Evolutionary conservation across 805 yeast species (phyloP), one percentile per base, ranked within the genome.

Genomic region (Pichia membranifaciens): DNA sequence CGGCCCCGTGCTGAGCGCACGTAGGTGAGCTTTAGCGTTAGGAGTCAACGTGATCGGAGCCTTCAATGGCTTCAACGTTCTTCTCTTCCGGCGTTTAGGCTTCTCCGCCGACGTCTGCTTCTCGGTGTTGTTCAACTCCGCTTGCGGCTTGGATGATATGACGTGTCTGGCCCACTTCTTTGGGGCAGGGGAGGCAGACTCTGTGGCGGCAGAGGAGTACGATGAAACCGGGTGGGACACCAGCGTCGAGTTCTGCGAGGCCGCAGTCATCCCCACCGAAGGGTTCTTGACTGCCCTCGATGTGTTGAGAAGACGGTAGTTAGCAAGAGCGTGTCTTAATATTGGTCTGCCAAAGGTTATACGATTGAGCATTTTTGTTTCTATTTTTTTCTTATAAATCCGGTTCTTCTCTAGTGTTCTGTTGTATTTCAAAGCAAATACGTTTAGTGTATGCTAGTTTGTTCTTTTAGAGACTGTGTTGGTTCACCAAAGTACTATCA

Each of bases 21-120:
- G 70, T 49, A 93, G 68, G 66, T 93, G 98, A 4, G 65, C 62
- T 2, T 87, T 69, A 1, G 99, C 99, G 43, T 73, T 76, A 2
- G 86, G 79, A 0, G 91, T 75, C 44, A 93, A 72, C 4, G 95
- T 78, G 41, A 93, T 87, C 43, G 91, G 82, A 1, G 97, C 96
- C 68, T 87, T 93, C 54, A 95, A 76, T 5, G 98, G 96, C 60
- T 81, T 79, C 49, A 93, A 71, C 21, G 78, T 75, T 70, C 93
- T 79, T 67, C 90, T 60, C 53, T 59, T 66, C 45, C 64, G 59
- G 45, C 44, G 44, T 45, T 52, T 47, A 8, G 29, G 29, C 43
- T 45, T 41, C 18, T 43, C 35, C 25, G 29, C 12, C 8, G 28
- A 20, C 33, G 33, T 7, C 15, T 20, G 15, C 22, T 28, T 38